These are phyloP conservation scores for Epichloe festucae DNA, from an alignment of 2,329 filamentous ascomycete species.

Conservation along the genomic window DNA sequence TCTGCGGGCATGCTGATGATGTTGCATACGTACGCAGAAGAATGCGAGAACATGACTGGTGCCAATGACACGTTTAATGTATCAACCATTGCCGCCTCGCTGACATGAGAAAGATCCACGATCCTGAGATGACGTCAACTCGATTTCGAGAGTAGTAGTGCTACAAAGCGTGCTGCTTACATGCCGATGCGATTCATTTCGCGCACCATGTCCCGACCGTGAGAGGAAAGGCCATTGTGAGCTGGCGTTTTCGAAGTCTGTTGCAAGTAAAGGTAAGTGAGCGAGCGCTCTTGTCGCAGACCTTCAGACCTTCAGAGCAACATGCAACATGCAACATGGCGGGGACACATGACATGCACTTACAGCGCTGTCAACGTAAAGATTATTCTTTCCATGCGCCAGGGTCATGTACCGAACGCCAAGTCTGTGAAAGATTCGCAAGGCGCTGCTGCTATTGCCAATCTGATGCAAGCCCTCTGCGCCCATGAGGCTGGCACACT, in stretches of 20 bases:
- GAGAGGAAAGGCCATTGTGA: constrained; percentile 50
- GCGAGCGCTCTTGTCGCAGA: constrained; percentile 28
- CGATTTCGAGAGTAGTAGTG: neutral
- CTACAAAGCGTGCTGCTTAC: neutral
- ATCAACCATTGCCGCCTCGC: constrained; percentile 1
- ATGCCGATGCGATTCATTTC: constrained; percentile 68
- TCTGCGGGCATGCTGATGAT: neutral
- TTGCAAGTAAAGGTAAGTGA: constrained; percentile 12
- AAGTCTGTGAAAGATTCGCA: constrained; percentile 62
- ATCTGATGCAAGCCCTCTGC: constrained; percentile 91
- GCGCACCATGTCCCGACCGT: constrained; percentile 54
- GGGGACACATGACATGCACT: constrained; percentile 17
- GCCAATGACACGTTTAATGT: constrained; percentile 30
- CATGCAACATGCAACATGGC: constrained; percentile 37
- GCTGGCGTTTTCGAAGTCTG: constrained; percentile 39
- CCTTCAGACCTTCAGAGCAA: neutral
- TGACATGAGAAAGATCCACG: constrained; percentile 58
- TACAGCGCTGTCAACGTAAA: constrained; percentile 55
- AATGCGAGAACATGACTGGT: constrained; percentile 70
- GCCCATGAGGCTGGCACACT: constrained; percentile 57
- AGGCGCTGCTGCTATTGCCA: constrained; percentile 64
- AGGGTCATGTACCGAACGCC: constrained; percentile 82
- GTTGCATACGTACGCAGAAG: constrained; percentile 5
- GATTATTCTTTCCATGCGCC: constrained; percentile 89
- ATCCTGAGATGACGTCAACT: constrained; percentile 25